Conservation (phyloP, 2,329 filamentous ascomycete species). For the Fusarium camptoceras region DNA sequence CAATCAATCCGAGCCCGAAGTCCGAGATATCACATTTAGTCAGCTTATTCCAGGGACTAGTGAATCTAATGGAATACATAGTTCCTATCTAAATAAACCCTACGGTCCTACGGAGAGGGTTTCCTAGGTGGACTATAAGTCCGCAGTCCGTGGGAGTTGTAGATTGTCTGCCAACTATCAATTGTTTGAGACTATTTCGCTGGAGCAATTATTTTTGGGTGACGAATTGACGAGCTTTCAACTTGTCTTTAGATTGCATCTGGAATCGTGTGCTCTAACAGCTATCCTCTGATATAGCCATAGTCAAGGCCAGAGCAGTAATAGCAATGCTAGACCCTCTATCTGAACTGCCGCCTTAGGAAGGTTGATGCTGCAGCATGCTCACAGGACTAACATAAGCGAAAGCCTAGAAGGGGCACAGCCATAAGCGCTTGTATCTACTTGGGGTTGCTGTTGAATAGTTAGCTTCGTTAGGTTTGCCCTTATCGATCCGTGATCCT, state of each 20-base stretch:
- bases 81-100: neutral
- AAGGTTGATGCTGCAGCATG: too few species aligned
- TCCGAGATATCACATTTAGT: neutral
- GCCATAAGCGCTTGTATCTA: neutral
- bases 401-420: neutral
- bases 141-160: neutral
- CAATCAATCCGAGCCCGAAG: neutral
- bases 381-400: neutral
- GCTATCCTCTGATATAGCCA: neutral
- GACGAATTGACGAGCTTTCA: too few species aligned
- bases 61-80: neutral
- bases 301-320: neutral
- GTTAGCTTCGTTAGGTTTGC: neutral
- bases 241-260: neutral
- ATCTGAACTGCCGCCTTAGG: neutral
- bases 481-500: neutral
- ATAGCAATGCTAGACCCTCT: neutral
- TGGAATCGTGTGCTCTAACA: neutral
- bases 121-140: neutral
- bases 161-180: too few species aligned
- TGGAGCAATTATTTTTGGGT: neutral
- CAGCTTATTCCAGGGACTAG: neutral
- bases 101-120: neutral
- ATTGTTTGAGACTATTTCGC: neutral
- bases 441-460: neutral